Conservation (phyloP, 176 grass and related monocot species). For the Alloteropsis semialata region DNA sequence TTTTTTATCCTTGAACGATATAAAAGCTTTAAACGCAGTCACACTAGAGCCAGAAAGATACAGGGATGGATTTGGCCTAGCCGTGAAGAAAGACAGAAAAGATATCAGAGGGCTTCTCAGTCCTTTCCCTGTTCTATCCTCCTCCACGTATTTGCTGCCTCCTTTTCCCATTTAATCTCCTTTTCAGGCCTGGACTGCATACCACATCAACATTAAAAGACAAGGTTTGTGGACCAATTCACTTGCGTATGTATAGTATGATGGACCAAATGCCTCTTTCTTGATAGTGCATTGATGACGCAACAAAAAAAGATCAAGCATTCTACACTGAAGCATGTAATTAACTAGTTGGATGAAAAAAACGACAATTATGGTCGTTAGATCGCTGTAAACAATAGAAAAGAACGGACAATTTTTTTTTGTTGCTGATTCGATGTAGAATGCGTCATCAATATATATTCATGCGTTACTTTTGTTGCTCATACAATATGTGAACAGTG, state of each 20-base stretch:
- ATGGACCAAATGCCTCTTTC: slow-evolving; percentile 14
- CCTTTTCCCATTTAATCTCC: background rate
- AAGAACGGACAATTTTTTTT: no score
- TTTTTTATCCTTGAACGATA: background rate
- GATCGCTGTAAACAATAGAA: background rate
- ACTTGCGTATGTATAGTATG: background rate
- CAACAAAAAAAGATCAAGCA: background rate
- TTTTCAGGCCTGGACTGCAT: background rate
- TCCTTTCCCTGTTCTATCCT: background rate
- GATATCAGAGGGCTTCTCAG: background rate
- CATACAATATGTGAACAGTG: background rate
- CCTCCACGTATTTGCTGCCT: background rate
- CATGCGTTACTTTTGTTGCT: background rate
- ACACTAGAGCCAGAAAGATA: background rate
- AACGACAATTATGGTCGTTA: background rate
- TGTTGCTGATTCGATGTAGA: no score
- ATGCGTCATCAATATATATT: no score
- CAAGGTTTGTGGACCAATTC: slow-evolving; percentile 6
- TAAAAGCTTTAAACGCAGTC: background rate
- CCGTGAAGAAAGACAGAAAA: background rate
- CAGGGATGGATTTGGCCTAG: background rate
- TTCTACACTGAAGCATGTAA: background rate
- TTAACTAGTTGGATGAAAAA: background rate
- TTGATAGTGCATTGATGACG: background rate
- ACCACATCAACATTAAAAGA: background rate